phyloP scores from a whole-genome alignment of 2,329 filamentous ascomycete genomes.

The Stylonectria norvegica region DNA sequence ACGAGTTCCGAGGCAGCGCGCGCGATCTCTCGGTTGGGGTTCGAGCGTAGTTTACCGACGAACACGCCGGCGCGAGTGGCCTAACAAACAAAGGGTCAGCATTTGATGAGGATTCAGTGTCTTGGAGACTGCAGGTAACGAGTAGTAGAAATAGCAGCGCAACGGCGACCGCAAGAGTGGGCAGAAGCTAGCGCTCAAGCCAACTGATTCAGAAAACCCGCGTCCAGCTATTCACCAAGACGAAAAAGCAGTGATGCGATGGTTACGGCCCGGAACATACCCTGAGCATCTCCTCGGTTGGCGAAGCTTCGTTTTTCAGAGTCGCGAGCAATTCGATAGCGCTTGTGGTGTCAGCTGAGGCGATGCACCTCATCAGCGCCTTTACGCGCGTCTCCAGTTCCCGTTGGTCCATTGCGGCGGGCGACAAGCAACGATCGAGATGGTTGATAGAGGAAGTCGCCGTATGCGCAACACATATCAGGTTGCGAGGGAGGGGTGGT shows the following conservation, averaged over 20 bases:
- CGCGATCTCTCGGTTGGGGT: slow-evolving; percentile 77
- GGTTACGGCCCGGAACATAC: slow-evolving; percentile 43
- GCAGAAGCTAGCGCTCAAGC: not conserved
- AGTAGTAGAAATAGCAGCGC: not conserved
- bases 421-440: too few relatives aligned
- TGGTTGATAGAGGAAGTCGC: too few relatives aligned
- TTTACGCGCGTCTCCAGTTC: slow-evolving; percentile 76
- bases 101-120: not conserved
- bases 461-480: too few relatives aligned
- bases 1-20: slow-evolving; percentile 78
- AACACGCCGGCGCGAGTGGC: slow-evolving; percentile 87
- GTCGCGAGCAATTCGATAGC: slow-evolving; percentile 72
- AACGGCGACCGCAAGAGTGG: not conserved
- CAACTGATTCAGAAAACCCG: not conserved
- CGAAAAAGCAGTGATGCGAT: not conserved
- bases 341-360: slow-evolving; percentile 67
- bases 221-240: too few relatives aligned
- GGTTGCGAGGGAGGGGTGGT: too few relatives aligned
- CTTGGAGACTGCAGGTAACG: not conserved
- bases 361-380: slow-evolving; percentile 74
- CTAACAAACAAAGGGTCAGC: slow-evolving; percentile 33
- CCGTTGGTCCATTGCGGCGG: slow-evolving; percentile 71
- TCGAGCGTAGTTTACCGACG: slow-evolving; percentile 75
- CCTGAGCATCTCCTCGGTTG: slow-evolving; percentile 86
- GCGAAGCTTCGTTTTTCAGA: slow-evolving; percentile 74